These are phyloP conservation scores for Candida insectorum DNA, from an alignment of 805 yeast genomes.

Conservation along the genomic window DNA sequence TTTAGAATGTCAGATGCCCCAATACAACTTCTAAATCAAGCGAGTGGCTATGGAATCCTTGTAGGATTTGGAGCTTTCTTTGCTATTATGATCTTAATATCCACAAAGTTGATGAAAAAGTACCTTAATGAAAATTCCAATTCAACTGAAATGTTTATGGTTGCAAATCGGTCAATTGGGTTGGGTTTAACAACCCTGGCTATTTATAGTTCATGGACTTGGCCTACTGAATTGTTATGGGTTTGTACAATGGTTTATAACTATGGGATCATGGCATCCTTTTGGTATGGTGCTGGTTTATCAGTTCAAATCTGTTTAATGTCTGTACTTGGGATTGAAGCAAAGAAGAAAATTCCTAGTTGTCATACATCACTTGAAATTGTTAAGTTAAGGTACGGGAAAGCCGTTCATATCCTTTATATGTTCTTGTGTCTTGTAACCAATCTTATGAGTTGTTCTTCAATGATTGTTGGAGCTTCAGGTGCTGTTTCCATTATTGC, in stretches of 20 bases:
- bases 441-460: constrained; percentile 22
- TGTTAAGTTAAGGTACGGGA: constrained; percentile 26
- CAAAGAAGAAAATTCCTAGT: constrained; percentile 24
- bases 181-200: constrained; percentile 21
- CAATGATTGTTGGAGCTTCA: constrained; percentile 26
- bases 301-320: constrained; percentile 23
- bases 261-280: constrained; percentile 23
- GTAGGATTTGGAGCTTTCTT: constrained; percentile 29
- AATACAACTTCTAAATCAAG: constrained; percentile 19
- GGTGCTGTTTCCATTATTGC: constrained; percentile 26
- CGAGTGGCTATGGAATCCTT: constrained; percentile 28
- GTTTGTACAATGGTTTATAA: constrained; percentile 22
- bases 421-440: constrained; percentile 22
- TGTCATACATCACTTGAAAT: constrained; percentile 29
- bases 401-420: constrained; percentile 18
- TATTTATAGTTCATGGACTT: constrained; percentile 24
- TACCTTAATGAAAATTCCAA: constrained; percentile 23
- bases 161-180: constrained; percentile 24
- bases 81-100: constrained; percentile 25
- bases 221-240: constrained; percentile 28
- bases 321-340: constrained; percentile 23
- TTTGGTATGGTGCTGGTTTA: constrained; percentile 24
- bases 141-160: constrained; percentile 26
- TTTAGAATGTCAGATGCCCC: constrained; percentile 8
- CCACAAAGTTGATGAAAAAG: constrained; percentile 20